phyloP scores from a whole-genome alignment of 2,329 filamentous ascomycete genomes.

The Ophiostoma fasciatum region DNA sequence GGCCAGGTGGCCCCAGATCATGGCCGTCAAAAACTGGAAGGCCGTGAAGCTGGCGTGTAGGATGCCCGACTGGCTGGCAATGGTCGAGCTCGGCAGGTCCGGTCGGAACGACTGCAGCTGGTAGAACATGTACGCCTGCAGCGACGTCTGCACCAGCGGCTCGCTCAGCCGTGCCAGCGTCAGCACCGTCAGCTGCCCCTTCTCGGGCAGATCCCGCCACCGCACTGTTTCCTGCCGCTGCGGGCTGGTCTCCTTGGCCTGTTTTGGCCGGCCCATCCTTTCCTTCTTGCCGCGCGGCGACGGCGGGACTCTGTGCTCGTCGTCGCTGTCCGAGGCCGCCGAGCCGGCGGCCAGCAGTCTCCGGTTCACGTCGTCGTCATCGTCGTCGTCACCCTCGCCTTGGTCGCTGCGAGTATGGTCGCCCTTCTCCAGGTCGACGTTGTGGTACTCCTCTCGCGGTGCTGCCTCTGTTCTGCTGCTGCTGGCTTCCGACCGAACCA shows the following conservation, averaged over 20 bases:
- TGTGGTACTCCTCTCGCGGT: not conserved
- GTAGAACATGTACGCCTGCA: slow-evolving; percentile 70
- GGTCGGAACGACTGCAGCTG: slow-evolving; percentile 65
- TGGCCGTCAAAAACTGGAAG: slow-evolving; percentile 68
- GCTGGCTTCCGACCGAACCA: too few relatives aligned
- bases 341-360: slow-evolving; percentile 1
- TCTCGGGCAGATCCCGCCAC: slow-evolving; percentile 62
- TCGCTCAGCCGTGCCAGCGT: slow-evolving; percentile 69
- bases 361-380: not conserved
- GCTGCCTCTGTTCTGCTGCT: not conserved
- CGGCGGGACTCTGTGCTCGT: not conserved
- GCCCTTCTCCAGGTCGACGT: not conserved
- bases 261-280: too few relatives aligned
- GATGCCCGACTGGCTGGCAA: slow-evolving; percentile 63
- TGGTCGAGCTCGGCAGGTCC: slow-evolving; percentile 41
- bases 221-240: slow-evolving; percentile 26
- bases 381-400: not conserved
- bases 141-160: slow-evolving; percentile 63
- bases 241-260: not conserved
- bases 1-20: slow-evolving; percentile 65
- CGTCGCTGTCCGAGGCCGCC: not conserved
- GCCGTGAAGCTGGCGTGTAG: slow-evolving; percentile 68
- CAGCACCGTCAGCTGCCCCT: slow-evolving; percentile 62
- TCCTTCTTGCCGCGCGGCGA: not conserved
- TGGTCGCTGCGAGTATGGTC: slow-evolving; percentile 1